These are phyloP conservation scores for Camelina neglecta DNA, from an alignment of 345 rosid genomes.

Conservation along the genomic window DNA sequence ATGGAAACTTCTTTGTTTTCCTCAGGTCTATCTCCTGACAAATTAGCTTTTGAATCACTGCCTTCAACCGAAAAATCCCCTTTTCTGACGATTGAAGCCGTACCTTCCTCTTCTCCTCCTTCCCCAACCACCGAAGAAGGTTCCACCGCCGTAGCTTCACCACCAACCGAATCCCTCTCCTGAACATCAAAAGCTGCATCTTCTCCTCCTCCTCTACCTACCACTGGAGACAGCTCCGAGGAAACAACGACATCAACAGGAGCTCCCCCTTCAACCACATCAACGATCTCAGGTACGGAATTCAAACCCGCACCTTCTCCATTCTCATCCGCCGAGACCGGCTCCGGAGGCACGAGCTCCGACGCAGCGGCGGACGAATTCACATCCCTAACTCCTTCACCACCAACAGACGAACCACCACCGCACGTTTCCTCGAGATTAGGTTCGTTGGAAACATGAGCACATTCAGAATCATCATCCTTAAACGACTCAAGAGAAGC, in stretches of 20 bases:
- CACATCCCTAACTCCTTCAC: conserved; percentile 19
- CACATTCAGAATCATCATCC: conserved; percentile 25
- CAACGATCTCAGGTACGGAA: conserved; percentile 34
- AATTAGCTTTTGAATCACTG: conserved; percentile 20
- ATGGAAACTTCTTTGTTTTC: conserved; percentile 25
- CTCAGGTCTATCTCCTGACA: conserved; percentile 14
- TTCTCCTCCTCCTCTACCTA: conserved; percentile 40
- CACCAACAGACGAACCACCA: conserved; percentile 16
- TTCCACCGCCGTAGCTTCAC: conserved; percentile 8
- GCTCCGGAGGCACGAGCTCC: conserved; percentile 7
- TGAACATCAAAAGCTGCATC: conserved; percentile 23
- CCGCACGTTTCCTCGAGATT: conserved; percentile 12
- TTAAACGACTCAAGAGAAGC: conserved; percentile 31
- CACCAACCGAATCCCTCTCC: conserved; percentile 28
- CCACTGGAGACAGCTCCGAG: conserved; percentile 31
- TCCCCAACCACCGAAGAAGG: conserved; percentile 7
- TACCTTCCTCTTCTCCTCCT: conserved; percentile 35
- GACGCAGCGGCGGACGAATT: conserved; percentile 7
- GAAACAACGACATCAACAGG: conserved; percentile 13
- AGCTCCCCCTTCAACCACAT: conserved; percentile 4
- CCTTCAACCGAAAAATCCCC: conserved; percentile 29
- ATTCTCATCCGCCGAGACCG: not conserved
- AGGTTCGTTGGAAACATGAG: conserved; percentile 13
- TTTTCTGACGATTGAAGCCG: conserved; percentile 31
- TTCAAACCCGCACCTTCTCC: conserved; percentile 16